Conservation (phyloP, 2,329 filamentous ascomycete genomes). For the Bipolaris cookei region DNA sequence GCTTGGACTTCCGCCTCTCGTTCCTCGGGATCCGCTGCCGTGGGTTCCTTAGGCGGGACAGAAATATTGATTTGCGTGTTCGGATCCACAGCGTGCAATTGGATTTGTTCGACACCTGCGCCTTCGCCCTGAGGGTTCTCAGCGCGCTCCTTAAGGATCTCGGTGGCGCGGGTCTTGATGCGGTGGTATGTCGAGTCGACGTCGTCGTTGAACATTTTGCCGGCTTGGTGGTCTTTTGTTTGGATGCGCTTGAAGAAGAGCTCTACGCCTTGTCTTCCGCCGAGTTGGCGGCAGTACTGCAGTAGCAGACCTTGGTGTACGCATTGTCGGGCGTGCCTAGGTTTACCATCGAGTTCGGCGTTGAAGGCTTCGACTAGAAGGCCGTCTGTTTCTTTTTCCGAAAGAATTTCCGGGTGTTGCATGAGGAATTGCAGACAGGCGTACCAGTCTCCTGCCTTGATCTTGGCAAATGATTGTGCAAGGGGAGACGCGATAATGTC, state of each 20-base stretch:
- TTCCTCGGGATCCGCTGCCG: constrained; percentile 58
- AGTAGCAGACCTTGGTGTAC: constrained; percentile 92
- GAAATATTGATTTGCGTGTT: constrained; percentile 89
- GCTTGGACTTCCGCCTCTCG: constrained; percentile 63
- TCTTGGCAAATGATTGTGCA: constrained; percentile 81
- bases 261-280: constrained; percentile 84
- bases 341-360: constrained; percentile 75
- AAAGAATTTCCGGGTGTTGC: constrained; percentile 77
- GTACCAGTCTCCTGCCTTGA: constrained; percentile 76
- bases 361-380: constrained; percentile 92
- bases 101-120: constrained; percentile 89
- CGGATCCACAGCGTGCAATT: constrained; percentile 94
- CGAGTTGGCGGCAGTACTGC: constrained; percentile 92
- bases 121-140: constrained; percentile 55
- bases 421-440: constrained; percentile 77
- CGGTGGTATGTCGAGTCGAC: constrained; percentile 85
- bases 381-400: constrained; percentile 87
- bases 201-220: constrained; percentile 89
- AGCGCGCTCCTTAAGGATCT: constrained; percentile 69
- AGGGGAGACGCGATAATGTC: constrained; percentile 77
- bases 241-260: constrained; percentile 97
- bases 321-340: constrained; percentile 80
- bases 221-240: constrained; percentile 85
- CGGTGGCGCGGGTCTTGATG: constrained; percentile 77
- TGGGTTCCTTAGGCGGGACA: constrained; percentile 68